These are phyloP conservation scores for Daldinia bambusicola DNA, from an alignment of 495 filamentous ascomycete genomes.

Conservation along the genomic window DNA sequence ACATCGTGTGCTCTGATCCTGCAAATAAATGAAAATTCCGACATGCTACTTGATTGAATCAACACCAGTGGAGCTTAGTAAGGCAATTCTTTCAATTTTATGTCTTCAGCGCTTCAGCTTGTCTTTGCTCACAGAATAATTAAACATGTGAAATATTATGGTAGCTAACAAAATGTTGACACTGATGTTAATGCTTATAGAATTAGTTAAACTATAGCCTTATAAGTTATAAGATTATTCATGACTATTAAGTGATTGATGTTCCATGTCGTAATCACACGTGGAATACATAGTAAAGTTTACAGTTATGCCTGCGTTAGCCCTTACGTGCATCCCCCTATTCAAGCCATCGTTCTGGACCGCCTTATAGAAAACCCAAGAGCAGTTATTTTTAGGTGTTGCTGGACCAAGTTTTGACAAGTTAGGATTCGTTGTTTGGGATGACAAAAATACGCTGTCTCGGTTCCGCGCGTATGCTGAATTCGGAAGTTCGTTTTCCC, in stretches of 20 bases:
- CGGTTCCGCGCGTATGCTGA: not conserved
- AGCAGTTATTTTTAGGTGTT: not conserved
- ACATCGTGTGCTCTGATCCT: not conserved
- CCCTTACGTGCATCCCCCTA: not conserved
- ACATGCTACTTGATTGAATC: not conserved
- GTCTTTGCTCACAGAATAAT: too few species aligned
- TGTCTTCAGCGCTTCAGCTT: too few species aligned
- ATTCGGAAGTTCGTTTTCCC: conserved; percentile 14
- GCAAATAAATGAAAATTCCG: not conserved
- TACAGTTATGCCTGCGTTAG: not conserved
- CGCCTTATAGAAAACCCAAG: not conserved
- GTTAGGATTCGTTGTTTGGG: not conserved
- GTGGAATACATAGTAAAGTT: not conserved
- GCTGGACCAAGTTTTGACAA: not conserved
- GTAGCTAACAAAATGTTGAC: too few species aligned
- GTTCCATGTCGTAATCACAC: not conserved
- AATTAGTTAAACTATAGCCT: not conserved
- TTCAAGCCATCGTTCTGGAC: not conserved
- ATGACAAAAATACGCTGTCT: not conserved
- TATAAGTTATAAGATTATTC: not conserved
- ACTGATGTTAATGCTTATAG: not conserved
- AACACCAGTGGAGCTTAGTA: not conserved
- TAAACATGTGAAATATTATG: too few species aligned
- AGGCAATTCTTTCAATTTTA: not conserved
- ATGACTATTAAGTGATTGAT: not conserved